phyloP scores from a whole-genome alignment of 2,329 filamentous ascomycete genomes.

The Raffaelea albimanens region DNA sequence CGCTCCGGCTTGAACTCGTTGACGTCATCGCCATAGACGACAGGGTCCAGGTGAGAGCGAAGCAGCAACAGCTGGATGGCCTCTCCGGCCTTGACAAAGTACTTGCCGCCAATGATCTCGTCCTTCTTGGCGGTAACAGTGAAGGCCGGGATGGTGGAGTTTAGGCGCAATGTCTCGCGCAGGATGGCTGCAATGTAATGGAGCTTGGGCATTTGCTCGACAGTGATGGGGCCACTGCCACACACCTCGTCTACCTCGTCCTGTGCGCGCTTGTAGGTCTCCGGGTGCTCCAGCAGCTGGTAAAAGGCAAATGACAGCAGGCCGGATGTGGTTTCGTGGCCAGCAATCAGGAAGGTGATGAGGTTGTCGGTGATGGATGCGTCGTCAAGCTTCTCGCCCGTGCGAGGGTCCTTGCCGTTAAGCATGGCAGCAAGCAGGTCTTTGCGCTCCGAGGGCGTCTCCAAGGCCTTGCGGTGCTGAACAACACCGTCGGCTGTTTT shows the following conservation, averaged over 20 bases:
- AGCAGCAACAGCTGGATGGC: constrained; percentile 38
- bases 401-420: constrained; percentile 55
- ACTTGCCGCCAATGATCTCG: constrained; percentile 50
- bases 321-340: constrained; percentile 64
- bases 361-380: constrained; percentile 59
- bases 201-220: constrained; percentile 54
- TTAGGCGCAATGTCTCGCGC: constrained; percentile 55
- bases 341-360: constrained; percentile 62
- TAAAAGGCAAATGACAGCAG: constrained; percentile 57
- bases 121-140: constrained; percentile 44
- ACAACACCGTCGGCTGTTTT: constrained; percentile 51
- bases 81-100: constrained; percentile 44
- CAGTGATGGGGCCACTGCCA: constrained; percentile 44
- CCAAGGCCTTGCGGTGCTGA: constrained; percentile 41
- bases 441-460: constrained; percentile 40
- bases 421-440: constrained; percentile 66
- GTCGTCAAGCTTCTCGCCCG: constrained; percentile 54
- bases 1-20: constrained; percentile 59
- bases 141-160: constrained; percentile 50
- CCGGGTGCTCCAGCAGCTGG: constrained; percentile 54
- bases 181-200: constrained; percentile 58
- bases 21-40: constrained; percentile 56
- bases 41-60: constrained; percentile 51
- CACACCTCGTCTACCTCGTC: constrained; percentile 59
- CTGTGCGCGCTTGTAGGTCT: constrained; percentile 49